phyloP scores from a whole-genome alignment of 768 basidiomycete genomes.

The Termitomyces sp. region DNA sequence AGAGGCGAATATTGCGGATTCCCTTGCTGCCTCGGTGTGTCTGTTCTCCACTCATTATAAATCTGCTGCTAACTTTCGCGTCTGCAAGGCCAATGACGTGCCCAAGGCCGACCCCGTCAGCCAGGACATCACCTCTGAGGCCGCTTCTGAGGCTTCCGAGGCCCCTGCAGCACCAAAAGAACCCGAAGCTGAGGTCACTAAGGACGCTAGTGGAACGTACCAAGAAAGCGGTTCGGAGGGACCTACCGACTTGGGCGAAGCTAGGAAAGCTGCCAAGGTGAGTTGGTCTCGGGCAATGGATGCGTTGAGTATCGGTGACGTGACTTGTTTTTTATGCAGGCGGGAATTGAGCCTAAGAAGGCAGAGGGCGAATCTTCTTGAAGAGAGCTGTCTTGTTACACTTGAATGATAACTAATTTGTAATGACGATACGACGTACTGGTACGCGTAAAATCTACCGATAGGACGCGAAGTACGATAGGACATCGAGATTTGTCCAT shows the following conservation, averaged over 20 bases:
- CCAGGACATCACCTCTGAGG: neutral
- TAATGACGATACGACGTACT: too few relatives aligned
- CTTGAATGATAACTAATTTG: neutral
- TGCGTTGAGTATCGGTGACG: neutral
- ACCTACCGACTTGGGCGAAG: conserved; percentile 20
- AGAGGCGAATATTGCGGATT: conserved; percentile 31
- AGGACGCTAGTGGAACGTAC: conserved; percentile 14
- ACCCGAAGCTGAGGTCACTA: conserved; percentile 1
- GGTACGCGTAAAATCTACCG: too few relatives aligned
- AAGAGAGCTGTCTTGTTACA: neutral
- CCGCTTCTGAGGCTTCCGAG: neutral
- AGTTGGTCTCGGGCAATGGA: conserved; percentile 7
- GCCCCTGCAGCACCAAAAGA: neutral
- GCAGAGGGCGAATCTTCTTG: conserved; percentile 9
- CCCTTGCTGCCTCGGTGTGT: conserved; percentile 24
- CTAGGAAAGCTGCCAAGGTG: conserved; percentile 24
- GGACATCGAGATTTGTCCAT: too few relatives aligned
- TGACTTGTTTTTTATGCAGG: conserved; percentile 9
- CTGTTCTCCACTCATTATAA: neutral
- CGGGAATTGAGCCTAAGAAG: conserved; percentile 23
- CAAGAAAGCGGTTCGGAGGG: conserved; percentile 19
- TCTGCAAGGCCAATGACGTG: conserved; percentile 13
- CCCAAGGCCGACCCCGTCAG: conserved; percentile 12
- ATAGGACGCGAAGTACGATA: too few relatives aligned
- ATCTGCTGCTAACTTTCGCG: neutral